Evolutionary conservation across 2,329 filamentous ascomycete species (phyloP), one percentile per base, ranked within the genome.

Genomic region (Plenodomus biglobosus): DNA sequence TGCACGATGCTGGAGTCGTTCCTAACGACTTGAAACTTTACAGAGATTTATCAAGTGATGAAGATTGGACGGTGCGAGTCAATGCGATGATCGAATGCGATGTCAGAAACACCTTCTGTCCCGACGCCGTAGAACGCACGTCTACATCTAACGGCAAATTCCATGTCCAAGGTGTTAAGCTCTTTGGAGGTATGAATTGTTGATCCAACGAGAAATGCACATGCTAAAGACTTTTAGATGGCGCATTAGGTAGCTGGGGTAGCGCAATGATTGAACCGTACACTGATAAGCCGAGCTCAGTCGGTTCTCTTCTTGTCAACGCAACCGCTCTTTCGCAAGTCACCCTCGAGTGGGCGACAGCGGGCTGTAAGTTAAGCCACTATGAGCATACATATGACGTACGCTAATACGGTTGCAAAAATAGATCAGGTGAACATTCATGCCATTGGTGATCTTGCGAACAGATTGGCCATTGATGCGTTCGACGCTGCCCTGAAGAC

Each of bases 241-340:
- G 85, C 18, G 85, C 85, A 2, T 75, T 88, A 1, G 85, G 86
- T 5, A 85, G 82, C 64, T 88, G 85, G 85, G 86, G 86, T 21
- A 85, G 83, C 47, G 85, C 86, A 38, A 78, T 89, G 75, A 75
- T 88, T n/a, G 83, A 86, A 8, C 85, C 85, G 0, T 89, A 88
- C 68, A 75, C 76, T 20, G 86, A 89, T 64, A 82, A 82, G 16
- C 78, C 80, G 1, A 78, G 78, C 48, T 82, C 79, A 0, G 80
- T 77, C 0, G 86, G 86, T 11, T 86, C 84, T 0, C 80, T 88
- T 41, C 78, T 88, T 24, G 81, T 87, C 44, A 85, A 86, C 62
- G 78, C 80, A n/a, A 80, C 79, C 0, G 77, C 79, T 3, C 73
- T 88, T 43, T 77, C 76, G 0, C 64, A 73, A 5, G 71, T 86